phyloP scores from a whole-genome alignment of 441 rosid species.

The Macaranga tanarius region DNA sequence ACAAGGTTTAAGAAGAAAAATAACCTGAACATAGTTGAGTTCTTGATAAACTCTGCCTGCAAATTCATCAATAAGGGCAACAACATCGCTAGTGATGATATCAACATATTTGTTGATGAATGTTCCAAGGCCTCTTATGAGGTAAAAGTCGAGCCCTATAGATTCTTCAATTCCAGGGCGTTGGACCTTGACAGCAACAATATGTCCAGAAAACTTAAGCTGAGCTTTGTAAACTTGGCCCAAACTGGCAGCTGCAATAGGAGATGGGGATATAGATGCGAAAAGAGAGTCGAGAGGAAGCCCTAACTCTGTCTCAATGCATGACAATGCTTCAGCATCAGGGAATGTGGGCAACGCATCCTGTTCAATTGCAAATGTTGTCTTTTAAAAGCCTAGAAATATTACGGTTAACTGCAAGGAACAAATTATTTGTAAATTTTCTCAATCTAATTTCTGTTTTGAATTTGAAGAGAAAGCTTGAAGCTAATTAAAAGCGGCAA shows the following conservation, averaged over 20 bases:
- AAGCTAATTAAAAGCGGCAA: not conserved
- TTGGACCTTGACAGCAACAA: conserved; percentile 51
- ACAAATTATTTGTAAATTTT: not conserved
- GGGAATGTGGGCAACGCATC: conserved; percentile 94
- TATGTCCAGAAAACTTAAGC: conserved; percentile 62
- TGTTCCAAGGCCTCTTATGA: conserved; percentile 74
- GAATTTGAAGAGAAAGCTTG: not conserved
- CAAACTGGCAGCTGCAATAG: conserved; percentile 92
- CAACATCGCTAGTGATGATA: conserved; percentile 66
- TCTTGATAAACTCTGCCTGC: conserved; percentile 86
- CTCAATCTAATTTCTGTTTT: not conserved
- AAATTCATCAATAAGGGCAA: conserved; percentile 82
- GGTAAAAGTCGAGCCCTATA: conserved; percentile 88
- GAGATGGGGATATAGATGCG: conserved; percentile 71
- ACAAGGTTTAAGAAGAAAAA: conserved; percentile 14
- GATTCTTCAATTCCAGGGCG: conserved; percentile 88
- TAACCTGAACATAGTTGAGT: conserved; percentile 87
- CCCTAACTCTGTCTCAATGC: conserved; percentile 89
- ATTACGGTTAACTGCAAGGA: not conserved
- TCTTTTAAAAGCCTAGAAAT: not conserved
- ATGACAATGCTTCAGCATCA: conserved; percentile 78
- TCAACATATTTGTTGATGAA: conserved; percentile 69
- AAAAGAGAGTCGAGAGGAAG: conserved; percentile 65
- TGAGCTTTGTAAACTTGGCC: conserved; percentile 98
- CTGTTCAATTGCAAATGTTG: conserved; percentile 36